A percentile compares a stretch with the other conserved stretches of the same genome.
Evolutionary conservation across 1,284 basidiomycete genomes (phyloP).

Genomic region (Flammula alnicola): DNA sequence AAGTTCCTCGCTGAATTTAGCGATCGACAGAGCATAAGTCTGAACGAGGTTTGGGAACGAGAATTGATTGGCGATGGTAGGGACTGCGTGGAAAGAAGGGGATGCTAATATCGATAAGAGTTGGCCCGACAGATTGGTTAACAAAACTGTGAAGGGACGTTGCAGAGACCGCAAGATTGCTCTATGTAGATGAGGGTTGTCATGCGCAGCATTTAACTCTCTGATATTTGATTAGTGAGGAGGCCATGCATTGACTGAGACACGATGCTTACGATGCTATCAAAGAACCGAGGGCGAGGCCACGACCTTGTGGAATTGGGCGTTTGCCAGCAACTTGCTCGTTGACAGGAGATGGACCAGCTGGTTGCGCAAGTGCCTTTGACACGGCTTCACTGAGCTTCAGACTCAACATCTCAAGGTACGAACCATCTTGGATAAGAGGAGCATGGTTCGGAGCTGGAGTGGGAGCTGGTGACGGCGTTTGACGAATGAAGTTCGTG

Average conservation of each 20-base stretch:
- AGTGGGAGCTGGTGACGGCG: slow-evolving; percentile 44
- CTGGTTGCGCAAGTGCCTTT: slow-evolving; percentile 69
- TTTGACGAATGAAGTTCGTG: slow-evolving; percentile 56
- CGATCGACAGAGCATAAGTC: slow-evolving; percentile 68
- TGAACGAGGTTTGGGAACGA: slow-evolving; percentile 69
- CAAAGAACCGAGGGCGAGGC: slow-evolving; percentile 63
- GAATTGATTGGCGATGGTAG: slow-evolving; percentile 52
- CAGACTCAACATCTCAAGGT: slow-evolving; percentile 73
- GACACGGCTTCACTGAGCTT: slow-evolving; percentile 82
- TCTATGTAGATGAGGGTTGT: slow-evolving; percentile 65
- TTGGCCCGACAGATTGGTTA: slow-evolving; percentile 68
- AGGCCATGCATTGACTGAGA: slow-evolving; percentile 18
- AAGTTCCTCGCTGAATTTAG: slow-evolving; percentile 72
- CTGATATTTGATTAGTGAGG: slow-evolving; percentile 41
- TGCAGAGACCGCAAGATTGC: slow-evolving; percentile 76
- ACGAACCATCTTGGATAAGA: slow-evolving; percentile 75
- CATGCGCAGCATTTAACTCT: slow-evolving; percentile 66
- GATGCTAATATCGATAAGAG: slow-evolving; percentile 70
- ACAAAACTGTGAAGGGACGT: slow-evolving; percentile 73
- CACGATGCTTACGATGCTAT: slow-evolving; percentile 64
- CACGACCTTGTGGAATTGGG: slow-evolving; percentile 72
- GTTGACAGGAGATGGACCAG: slow-evolving; percentile 49
- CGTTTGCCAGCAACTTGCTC: slow-evolving; percentile 66
- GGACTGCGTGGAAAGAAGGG: slow-evolving; percentile 57
- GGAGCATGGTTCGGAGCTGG: slow-evolving; percentile 45